Conservation (phyloP, 768 basidiomycete genomes). For the Auricularia sp. region DNA sequence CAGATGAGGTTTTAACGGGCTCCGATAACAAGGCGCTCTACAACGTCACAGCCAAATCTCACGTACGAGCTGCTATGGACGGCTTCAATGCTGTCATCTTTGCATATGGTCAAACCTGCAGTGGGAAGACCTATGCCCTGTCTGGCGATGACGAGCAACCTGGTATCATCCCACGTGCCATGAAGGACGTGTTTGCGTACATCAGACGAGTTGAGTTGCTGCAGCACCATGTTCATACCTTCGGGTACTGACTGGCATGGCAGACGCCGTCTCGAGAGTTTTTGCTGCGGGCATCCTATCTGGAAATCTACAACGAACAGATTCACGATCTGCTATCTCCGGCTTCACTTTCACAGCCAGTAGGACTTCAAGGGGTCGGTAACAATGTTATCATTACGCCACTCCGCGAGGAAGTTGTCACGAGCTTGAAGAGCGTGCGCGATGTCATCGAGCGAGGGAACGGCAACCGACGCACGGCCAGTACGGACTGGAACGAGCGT, state of each 20-base stretch:
- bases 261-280: conserved; percentile 71
- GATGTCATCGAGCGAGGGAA: conserved; percentile 82
- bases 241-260: conserved; percentile 8
- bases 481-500: conserved; percentile 98
- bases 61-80: conserved; percentile 88
- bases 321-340: conserved; percentile 71
- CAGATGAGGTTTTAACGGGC: conserved; percentile 64
- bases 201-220: conserved; percentile 38
- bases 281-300: conserved; percentile 89
- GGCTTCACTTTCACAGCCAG: conserved; percentile 35
- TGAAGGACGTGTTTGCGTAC: conserved; percentile 82
- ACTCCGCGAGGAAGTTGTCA: conserved; percentile 88
- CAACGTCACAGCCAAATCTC: conserved; percentile 61
- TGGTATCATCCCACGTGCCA: conserved; percentile 87
- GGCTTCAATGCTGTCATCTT: conserved; percentile 96
- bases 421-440: conserved; percentile 73
- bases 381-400: conserved; percentile 59
- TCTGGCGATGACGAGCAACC: conserved; percentile 75
- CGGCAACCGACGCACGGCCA: conserved; percentile 78
- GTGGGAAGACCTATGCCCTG: conserved; percentile 65
- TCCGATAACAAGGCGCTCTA: conserved; percentile 75
- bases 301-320: conserved; percentile 94
- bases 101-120: conserved; percentile 85
- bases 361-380: conserved; percentile 63
- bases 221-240: background rate